These are phyloP conservation scores for Stemphylium lycopersici DNA, from an alignment of 2,329 filamentous ascomycete species.

Conservation along the genomic window DNA sequence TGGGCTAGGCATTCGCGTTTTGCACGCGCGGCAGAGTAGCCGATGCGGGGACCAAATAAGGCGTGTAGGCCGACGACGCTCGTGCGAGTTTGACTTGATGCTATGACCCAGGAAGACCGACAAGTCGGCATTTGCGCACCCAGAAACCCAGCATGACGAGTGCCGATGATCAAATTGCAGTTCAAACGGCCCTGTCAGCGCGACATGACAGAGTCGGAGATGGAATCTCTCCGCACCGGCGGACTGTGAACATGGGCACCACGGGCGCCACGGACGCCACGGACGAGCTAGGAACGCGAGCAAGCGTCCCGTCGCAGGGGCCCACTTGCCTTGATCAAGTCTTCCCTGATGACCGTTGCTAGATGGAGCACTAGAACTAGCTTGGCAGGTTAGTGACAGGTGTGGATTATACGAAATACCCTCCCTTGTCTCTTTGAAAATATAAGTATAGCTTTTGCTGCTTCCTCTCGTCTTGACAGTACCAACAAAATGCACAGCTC, in stretches of 20 bases:
- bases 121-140: too few species aligned
- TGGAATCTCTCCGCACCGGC: neutral
- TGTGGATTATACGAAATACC: neutral
- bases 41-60: too few species aligned
- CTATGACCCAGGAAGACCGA: too few species aligned
- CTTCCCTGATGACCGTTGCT: neutral
- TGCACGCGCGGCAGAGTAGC: too few species aligned
- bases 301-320: conserved; percentile 2
- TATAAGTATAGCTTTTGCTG: neutral
- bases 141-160: too few species aligned
- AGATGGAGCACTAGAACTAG: neutral
- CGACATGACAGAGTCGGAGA: neutral
- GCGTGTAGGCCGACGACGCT: too few species aligned
- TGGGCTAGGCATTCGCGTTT: too few species aligned
- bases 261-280: neutral
- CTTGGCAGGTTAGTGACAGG: neutral
- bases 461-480: neutral
- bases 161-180: too few species aligned
- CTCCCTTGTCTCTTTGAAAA: neutral
- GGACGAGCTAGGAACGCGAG: neutral
- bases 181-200: neutral
- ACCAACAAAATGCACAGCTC: conserved; percentile 35
- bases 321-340: neutral
- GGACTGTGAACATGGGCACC: neutral
- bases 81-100: too few species aligned